phyloP scores from a whole-genome alignment of 129 eudicot species.

The Lactuca saligna region DNA sequence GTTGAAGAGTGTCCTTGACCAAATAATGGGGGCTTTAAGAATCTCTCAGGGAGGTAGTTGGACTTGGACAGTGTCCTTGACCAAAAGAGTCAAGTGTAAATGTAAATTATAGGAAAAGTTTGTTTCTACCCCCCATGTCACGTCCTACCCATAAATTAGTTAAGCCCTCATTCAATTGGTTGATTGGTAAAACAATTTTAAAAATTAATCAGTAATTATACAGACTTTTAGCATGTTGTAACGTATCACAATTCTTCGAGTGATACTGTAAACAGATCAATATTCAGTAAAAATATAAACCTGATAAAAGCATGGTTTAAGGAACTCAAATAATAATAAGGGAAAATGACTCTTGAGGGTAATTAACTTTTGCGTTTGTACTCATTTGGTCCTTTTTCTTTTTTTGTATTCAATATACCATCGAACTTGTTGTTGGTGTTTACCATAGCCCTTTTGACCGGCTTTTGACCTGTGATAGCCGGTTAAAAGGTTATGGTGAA shows the following conservation, averaged over 20 bases:
- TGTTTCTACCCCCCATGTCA: not conserved
- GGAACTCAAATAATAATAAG: too few relatives aligned
- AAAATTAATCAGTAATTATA: too few relatives aligned
- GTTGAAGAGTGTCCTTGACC: slow-evolving; percentile 12
- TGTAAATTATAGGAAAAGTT: not conserved
- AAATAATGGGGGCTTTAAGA: slow-evolving; percentile 8
- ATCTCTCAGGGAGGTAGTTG: slow-evolving; percentile 22
- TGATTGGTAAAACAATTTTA: not conserved
- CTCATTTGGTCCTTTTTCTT: too few relatives aligned
- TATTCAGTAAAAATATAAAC: not conserved
- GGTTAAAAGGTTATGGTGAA: too few relatives aligned
- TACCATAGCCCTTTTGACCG: too few relatives aligned
- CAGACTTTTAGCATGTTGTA: not conserved
- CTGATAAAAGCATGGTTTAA: not conserved
- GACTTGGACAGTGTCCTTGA: not conserved
- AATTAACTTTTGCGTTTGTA: too few relatives aligned
- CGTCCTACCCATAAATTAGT: not conserved
- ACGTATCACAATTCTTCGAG: not conserved
- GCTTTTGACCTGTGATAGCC: too few relatives aligned
- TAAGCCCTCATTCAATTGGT: not conserved
- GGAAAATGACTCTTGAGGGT: too few relatives aligned
- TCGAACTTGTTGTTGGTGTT: too few relatives aligned
- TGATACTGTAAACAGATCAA: not conserved
- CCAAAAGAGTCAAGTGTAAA: slow-evolving; percentile 9
- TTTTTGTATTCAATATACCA: too few relatives aligned